Conservation (phyloP, 1,139 yeast species). For the Suhomyces yuchorum region DNA sequence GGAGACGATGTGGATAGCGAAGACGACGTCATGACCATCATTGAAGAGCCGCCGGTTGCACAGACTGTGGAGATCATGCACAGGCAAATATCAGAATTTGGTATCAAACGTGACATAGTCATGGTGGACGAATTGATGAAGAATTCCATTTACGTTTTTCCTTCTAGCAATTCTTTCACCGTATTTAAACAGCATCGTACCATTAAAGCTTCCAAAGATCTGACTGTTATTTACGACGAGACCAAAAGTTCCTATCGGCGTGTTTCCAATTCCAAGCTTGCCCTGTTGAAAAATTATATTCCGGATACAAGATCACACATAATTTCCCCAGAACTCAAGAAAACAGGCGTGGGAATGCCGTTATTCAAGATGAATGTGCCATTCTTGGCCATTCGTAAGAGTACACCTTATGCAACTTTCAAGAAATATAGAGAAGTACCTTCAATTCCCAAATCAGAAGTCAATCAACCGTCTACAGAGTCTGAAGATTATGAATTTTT, state of each 20-base stretch:
- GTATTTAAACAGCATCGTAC: slow-evolving; percentile 33
- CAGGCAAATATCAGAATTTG: slow-evolving; percentile 21
- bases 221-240: slow-evolving; percentile 26
- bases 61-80: slow-evolving; percentile 16
- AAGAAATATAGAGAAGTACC: slow-evolving; percentile 38
- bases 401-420: slow-evolving; percentile 39
- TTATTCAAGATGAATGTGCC: slow-evolving; percentile 40
- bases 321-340: slow-evolving; percentile 35
- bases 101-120: slow-evolving; percentile 32
- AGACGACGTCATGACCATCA: slow-evolving; percentile 27
- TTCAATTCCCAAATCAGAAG: slow-evolving; percentile 21
- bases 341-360: slow-evolving; percentile 41
- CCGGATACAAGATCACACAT: slow-evolving; percentile 38
- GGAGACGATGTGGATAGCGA: not conserved
- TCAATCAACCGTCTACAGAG: slow-evolving; percentile 4
- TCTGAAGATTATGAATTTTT: slow-evolving; percentile 30
- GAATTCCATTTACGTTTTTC: slow-evolving; percentile 33
- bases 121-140: slow-evolving; percentile 40
- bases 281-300: not conserved
- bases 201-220: slow-evolving; percentile 25
- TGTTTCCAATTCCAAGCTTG: slow-evolving; percentile 10
- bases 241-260: slow-evolving; percentile 24
- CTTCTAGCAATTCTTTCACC: slow-evolving; percentile 32
- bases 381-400: slow-evolving; percentile 39
- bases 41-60: slow-evolving; percentile 17